Conservation (phyloP, 2,329 filamentous ascomycete species). For the Penicillium sclerotigenum region DNA sequence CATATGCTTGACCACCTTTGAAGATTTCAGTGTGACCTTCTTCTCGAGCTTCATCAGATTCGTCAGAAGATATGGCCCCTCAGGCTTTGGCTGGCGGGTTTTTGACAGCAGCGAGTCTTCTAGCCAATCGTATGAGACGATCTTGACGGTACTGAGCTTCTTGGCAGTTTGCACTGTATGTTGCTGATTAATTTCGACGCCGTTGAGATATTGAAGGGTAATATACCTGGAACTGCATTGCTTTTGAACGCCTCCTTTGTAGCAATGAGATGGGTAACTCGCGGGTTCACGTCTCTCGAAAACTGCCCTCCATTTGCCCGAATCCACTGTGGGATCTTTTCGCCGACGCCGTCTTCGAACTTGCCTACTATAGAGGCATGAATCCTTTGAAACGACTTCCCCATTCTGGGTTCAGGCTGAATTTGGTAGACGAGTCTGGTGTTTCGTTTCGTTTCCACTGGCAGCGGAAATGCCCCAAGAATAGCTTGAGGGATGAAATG, state of each 20-base stretch:
- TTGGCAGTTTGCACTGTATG: conserved; percentile 43
- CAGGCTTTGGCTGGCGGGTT: conserved; percentile 34
- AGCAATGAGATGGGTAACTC: conserved; percentile 71
- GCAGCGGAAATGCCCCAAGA: neutral
- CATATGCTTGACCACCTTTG: neutral
- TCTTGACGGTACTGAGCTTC: conserved; percentile 37
- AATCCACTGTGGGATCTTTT: conserved; percentile 66
- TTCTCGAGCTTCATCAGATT: conserved; percentile 35
- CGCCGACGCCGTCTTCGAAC: conserved; percentile 49
- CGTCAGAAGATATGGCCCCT: conserved; percentile 38
- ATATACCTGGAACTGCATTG: conserved; percentile 41
- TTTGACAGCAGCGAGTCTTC: conserved; percentile 42
- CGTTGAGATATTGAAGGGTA: neutral
- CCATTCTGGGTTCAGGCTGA: conserved; percentile 28
- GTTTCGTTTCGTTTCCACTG: neutral
- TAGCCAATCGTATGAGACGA: conserved; percentile 49
- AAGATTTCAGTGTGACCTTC: neutral
- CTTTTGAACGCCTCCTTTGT: conserved; percentile 60
- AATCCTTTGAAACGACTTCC: conserved; percentile 50
- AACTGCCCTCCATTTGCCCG: conserved; percentile 60
- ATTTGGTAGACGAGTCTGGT: neutral
- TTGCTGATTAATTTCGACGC: conserved; percentile 17
- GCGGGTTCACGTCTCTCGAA: conserved; percentile 48
- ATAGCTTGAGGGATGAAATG: neutral
- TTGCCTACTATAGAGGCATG: conserved; percentile 59